phyloP scores from a whole-genome alignment of 2,329 filamentous ascomycete species.

The Hypoxylon rubiginosum region DNA sequence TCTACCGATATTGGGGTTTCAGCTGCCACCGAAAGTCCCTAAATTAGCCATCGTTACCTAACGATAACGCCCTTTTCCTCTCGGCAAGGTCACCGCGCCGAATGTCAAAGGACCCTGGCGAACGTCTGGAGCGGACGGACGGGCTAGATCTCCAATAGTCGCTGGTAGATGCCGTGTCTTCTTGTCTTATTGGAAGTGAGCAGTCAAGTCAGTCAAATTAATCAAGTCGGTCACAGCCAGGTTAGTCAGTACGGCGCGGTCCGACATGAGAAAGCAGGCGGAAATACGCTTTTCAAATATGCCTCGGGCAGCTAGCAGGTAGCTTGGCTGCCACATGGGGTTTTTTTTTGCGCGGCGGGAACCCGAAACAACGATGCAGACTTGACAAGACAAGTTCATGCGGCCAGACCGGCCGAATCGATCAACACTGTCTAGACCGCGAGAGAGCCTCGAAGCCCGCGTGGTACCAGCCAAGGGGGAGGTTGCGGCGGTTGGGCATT shows the following conservation, averaged over 20 bases:
- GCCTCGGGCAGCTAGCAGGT: background rate
- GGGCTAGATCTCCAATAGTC: background rate
- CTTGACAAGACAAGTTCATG: slow-evolving; percentile 19
- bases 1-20: background rate
- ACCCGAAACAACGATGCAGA: slow-evolving; percentile 28
- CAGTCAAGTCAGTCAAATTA: background rate
- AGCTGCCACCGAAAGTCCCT: background rate
- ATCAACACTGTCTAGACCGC: slow-evolving; percentile 1
- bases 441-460: background rate
- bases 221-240: too few species aligned
- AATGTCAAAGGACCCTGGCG: background rate
- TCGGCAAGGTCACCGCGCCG: background rate
- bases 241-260: background rate
- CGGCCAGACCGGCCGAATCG: slow-evolving; percentile 19
- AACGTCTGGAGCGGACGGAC: background rate
- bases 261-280: background rate
- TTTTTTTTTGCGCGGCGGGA: slow-evolving; percentile 12
- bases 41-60: background rate
- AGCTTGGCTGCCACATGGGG: slow-evolving; percentile 12
- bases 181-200: background rate
- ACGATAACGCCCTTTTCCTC: background rate
- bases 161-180: background rate
- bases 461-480: background rate
- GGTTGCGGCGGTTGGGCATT: background rate
- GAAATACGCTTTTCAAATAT: background rate